These are phyloP conservation scores for Mesembryanthemum crystallinum DNA, from an alignment of 148 eudicot genomes.

Conservation along the genomic window DNA sequence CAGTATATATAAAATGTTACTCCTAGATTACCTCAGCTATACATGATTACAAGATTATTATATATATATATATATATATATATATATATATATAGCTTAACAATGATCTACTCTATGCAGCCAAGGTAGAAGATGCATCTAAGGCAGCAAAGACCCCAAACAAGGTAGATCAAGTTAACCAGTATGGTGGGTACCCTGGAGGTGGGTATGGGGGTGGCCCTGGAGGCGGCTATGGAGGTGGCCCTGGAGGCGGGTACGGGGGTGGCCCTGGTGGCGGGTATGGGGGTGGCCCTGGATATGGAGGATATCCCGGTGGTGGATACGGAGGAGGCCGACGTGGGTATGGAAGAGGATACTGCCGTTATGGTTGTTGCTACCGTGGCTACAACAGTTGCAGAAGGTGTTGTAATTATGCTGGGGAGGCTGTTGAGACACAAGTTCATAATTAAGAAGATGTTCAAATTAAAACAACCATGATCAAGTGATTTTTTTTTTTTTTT, in stretches of 20 bases:
- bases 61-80: too few species aligned
- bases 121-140: too few species aligned
- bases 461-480: too few species aligned
- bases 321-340: background rate
- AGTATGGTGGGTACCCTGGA: background rate
- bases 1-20: too few species aligned
- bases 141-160: too few species aligned
- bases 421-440: slow-evolving; percentile 1
- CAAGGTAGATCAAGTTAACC: too few species aligned
- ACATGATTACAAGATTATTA: too few species aligned
- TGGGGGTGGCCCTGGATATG: background rate
- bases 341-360: slow-evolving; percentile 17
- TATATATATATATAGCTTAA: too few species aligned
- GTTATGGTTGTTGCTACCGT: slow-evolving; percentile 25
- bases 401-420: slow-evolving; percentile 24
- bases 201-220: background rate
- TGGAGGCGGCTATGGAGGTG: background rate
- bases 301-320: slow-evolving; percentile 1
- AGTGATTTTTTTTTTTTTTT: too few species aligned
- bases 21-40: too few species aligned
- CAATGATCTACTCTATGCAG: too few species aligned
- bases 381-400: slow-evolving; percentile 21
- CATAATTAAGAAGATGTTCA: background rate
- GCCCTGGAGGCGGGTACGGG: background rate
- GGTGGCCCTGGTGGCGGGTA: background rate